Evolutionary conservation across 2,329 filamentous ascomycete genomes (phyloP), one percentile per base, ranked within the genome.

Genomic region (Aspergillus thermomutatus): DNA sequence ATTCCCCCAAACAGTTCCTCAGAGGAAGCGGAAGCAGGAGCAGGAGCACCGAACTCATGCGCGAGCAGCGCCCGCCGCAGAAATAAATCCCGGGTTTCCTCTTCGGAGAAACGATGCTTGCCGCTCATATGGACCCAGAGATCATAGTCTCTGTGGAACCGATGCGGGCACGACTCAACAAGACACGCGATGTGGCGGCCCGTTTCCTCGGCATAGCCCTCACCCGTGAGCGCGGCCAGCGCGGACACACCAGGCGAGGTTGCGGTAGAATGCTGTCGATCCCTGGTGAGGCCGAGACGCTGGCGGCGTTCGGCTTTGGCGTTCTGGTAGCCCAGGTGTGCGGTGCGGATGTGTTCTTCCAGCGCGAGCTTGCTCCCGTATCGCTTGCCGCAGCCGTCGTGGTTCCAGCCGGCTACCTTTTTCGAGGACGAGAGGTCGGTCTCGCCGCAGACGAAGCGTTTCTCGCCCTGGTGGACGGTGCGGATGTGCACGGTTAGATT

Each of bases 401-500:
- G 82, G 55, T 83, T 79, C 88, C 91, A 96, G 5, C 74, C 78
- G 9, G 77, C 74, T 1, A 94, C 75, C 47, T 84, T 85, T 7
- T 79, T 78, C n/a, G 78, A 81, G 4, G 75, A 71, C 8, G 76
- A 78, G 1, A 92, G 76, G 63, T 88, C 84, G 10, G 86, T 82
- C 49, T 87, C 76, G 17, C 90, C 90, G 67, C 93, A 97, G n/a
- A 90, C 79, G 68, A 90, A 97, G 9, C 86, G 86, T 58, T 79
- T 82, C 62, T 86, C 78, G 19, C 90, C 88, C 62, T 91, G 83
- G 69, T 97, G 93, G 0, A 88, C 87, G 10, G 84, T 87, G 56
- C 88, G 87, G 54, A 93, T 80, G 69, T 97, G 93, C 0, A 87
- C 84, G 17, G 87, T 89, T 52, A 96, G 80, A 66, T 96, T 97